phyloP scores from a whole-genome alignment of 2,329 filamentous ascomycete genomes.

The Apiospora rasikravindrae region DNA sequence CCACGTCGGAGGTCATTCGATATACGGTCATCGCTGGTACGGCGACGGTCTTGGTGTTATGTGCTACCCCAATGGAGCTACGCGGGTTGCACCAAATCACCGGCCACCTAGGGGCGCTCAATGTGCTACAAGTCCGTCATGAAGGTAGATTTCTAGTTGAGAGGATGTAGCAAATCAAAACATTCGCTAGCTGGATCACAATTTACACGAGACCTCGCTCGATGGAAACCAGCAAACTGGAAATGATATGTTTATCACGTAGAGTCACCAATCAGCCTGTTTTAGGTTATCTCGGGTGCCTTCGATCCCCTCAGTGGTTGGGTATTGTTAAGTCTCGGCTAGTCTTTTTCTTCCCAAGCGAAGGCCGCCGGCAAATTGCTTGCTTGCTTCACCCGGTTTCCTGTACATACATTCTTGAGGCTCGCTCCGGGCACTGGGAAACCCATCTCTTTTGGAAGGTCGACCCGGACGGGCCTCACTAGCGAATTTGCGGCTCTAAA shows the following conservation, averaged over 20 bases:
- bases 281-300: constrained; percentile 4
- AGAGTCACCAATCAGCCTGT: constrained; percentile 7
- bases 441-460: constrained; percentile 5
- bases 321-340: not conserved
- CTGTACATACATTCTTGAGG: not conserved
- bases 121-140: not conserved
- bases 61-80: not conserved
- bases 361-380: constrained; percentile 2
- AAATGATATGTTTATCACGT: not conserved
- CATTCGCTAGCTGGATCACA: not conserved
- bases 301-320: not conserved
- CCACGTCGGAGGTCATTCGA: not conserved
- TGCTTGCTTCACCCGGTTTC: constrained; percentile 13
- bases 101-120: not conserved
- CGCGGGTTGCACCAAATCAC: not conserved
- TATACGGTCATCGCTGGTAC: not conserved
- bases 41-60: not conserved
- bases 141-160: not conserved
- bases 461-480: not conserved
- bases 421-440: not conserved
- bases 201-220: not conserved
- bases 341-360: not conserved
- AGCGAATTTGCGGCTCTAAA: not conserved
- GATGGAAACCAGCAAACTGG: not conserved
- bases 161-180: not conserved